Conservation (phyloP, 148 eudicot species). For the Tetragonia tetragonoides region DNA sequence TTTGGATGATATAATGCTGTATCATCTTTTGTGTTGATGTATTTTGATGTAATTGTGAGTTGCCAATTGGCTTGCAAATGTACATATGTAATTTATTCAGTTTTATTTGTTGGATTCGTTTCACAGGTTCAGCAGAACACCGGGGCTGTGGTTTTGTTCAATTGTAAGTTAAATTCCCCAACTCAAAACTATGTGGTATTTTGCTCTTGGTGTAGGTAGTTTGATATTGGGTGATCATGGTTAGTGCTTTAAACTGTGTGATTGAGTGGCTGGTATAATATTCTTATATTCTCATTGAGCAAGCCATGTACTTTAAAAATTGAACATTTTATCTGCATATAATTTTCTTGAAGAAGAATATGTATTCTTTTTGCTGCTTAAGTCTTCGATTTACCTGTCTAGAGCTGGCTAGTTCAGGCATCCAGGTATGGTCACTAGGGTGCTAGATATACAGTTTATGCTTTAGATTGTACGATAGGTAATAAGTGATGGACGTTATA, state of each 20-base stretch:
- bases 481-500: too few species aligned
- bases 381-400: not conserved
- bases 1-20: not conserved
- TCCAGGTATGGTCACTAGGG: not conserved
- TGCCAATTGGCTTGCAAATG: not conserved
- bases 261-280: not conserved
- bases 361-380: not conserved
- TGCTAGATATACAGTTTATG: not conserved
- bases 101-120: constrained; percentile 11
- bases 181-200: not conserved
- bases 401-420: not conserved
- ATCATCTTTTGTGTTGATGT: not conserved
- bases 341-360: not conserved
- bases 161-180: constrained; percentile 55
- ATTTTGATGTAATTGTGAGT: not conserved
- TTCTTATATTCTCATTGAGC: not conserved
- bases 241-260: not conserved
- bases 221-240: not conserved
- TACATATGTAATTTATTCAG: not conserved
- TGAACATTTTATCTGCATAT: not conserved
- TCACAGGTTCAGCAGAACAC: constrained; percentile 73
- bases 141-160: constrained; percentile 86
- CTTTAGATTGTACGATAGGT: not conserved
- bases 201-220: not conserved
- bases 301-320: not conserved